Evolutionary conservation across 768 basidiomycete genomes (phyloP).

Genomic region (Lactarius quietus): DNA sequence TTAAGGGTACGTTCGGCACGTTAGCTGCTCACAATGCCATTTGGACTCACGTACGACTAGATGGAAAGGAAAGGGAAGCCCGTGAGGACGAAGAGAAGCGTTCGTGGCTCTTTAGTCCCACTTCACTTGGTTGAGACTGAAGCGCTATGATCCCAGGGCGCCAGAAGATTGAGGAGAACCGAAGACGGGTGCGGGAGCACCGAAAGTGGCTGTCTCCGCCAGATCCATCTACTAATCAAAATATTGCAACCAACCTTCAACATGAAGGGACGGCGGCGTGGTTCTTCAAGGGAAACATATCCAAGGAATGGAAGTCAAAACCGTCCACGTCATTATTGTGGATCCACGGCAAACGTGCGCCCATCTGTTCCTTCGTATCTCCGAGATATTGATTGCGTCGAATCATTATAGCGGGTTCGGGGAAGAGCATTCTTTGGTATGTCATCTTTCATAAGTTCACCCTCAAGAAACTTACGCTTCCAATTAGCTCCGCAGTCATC

Average conservation of each 20-base stretch:
- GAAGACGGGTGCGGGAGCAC: neutral
- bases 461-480: too few relatives aligned
- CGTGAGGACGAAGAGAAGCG: neutral
- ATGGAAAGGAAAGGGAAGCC: neutral
- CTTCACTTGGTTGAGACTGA: neutral
- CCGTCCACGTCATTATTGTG: neutral
- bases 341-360: neutral
- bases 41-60: neutral
- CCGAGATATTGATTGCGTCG: neutral
- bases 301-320: neutral
- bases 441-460: too few relatives aligned
- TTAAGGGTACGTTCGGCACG: neutral
- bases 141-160: neutral
- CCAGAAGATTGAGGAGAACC: too few relatives aligned
- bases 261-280: neutral
- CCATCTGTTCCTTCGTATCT: neutral
- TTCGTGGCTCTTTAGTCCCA: neutral
- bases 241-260: neutral
- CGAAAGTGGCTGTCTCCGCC: neutral
- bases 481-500: too few relatives aligned
- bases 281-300: neutral
- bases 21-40: neutral
- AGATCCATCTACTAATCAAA: neutral
- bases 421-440: too few relatives aligned
- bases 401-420: neutral